These are phyloP conservation scores for Blastomyces emzantsi DNA, from an alignment of 2,329 filamentous ascomycete genomes.

Conservation along the genomic window DNA sequence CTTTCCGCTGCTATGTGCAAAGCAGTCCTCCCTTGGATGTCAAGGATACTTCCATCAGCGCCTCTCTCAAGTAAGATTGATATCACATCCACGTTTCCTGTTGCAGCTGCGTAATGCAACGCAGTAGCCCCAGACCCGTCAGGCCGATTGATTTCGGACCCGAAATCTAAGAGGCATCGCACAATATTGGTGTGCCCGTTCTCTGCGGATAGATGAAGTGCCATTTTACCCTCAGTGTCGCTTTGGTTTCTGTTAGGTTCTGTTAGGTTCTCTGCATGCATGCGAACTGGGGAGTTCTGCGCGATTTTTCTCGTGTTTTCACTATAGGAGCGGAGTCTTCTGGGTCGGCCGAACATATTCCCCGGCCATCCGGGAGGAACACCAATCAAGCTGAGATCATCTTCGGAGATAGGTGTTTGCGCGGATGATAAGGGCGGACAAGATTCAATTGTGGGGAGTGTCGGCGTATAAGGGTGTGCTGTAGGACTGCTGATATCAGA, in stretches of 20 bases:
- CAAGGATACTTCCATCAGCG: neutral
- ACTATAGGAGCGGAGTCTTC: neutral
- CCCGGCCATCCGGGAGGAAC: neutral
- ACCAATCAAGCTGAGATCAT: neutral
- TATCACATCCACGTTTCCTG: conserved; percentile 3
- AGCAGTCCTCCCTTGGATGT: neutral
- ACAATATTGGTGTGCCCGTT: neutral
- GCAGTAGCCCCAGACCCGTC: neutral
- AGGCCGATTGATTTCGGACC: neutral
- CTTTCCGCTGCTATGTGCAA: conserved; percentile 3
- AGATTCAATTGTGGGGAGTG: neutral
- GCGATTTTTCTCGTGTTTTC: neutral
- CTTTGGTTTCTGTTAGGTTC: neutral
- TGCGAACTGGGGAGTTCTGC: neutral
- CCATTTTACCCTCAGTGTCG: conserved; percentile 2
- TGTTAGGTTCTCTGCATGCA: neutral
- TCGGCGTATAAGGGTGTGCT: neutral
- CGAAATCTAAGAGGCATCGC: conserved; percentile 1
- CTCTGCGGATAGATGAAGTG: neutral
- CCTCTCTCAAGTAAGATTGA: neutral
- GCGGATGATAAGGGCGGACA: neutral
- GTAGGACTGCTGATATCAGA: conserved; percentile 1
- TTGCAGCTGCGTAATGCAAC: conserved; percentile 1
- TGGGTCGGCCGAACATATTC: neutral
- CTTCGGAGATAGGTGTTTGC: neutral